Percentiles rank a stretch among this genome's conserved stretches.
Evolutionary conservation across 257 asterid species (phyloP).

Genomic region (Forsythia suspensa): DNA sequence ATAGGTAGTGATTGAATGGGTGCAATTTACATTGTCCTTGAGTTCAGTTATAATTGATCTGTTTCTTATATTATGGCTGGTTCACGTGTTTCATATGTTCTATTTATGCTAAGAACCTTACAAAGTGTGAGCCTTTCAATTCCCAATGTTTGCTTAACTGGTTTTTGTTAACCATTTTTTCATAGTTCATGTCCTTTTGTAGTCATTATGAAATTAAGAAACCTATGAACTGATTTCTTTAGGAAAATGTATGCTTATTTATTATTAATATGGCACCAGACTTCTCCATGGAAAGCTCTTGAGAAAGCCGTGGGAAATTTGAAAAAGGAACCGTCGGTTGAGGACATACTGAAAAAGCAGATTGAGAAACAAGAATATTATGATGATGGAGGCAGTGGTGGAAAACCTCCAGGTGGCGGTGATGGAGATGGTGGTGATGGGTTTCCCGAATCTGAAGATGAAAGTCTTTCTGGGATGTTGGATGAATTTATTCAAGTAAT

Average conservation of each 20-base stretch:
- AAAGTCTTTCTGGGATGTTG: constrained; percentile 32
- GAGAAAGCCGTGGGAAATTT: constrained; percentile 61
- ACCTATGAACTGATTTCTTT: neutral
- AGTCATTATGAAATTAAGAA: constrained; percentile 1
- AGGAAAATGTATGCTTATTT: neutral
- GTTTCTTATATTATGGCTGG: neutral
- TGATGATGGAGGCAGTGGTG: constrained; percentile 61
- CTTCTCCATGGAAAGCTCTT: constrained; percentile 64
- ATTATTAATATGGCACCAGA: constrained; percentile 36
- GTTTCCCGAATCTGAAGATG: constrained; percentile 54
- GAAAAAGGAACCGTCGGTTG: constrained; percentile 58
- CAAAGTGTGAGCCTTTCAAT: constrained; percentile 2
- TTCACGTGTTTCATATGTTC: neutral
- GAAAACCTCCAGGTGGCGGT: constrained; percentile 49
- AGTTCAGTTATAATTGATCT: neutral
- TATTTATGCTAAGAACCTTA: neutral
- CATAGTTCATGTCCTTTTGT: neutral
- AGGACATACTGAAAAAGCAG: constrained; percentile 73
- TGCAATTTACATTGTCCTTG: neutral
- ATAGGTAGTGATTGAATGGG: neutral
- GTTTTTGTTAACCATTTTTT: neutral
- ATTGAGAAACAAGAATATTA: constrained; percentile 64
- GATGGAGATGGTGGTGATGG: constrained; percentile 44
- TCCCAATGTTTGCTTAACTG: neutral
- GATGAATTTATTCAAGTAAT: constrained; percentile 62